A percentile compares a stretch with the other conserved stretches of the same genome.
Evolutionary conservation across 495 filamentous ascomycete species (phyloP).

Genomic region (Xylaria grammica): DNA sequence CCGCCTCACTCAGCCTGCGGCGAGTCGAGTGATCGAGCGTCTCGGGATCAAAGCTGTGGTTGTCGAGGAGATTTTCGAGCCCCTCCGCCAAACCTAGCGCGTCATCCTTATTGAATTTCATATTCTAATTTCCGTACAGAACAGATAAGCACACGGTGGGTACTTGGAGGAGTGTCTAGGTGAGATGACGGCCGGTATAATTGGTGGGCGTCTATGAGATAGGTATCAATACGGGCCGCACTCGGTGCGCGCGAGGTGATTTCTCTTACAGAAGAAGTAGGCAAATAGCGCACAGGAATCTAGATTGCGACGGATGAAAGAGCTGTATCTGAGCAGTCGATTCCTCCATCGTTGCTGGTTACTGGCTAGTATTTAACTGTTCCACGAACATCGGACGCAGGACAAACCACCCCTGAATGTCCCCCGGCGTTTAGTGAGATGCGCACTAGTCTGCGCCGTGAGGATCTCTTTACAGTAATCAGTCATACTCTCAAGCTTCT

Average conservation of each 20-base stretch:
- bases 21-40: conserved; percentile 19
- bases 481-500: background rate
- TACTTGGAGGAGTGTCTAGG: no score
- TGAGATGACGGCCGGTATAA: background rate
- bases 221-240: background rate
- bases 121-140: background rate
- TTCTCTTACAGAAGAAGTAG: background rate
- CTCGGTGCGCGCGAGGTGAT: background rate
- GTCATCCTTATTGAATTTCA: conserved; percentile 17
- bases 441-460: background rate
- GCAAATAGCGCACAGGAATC: background rate
- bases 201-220: background rate
- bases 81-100: conserved; percentile 15
- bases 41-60: conserved; percentile 15
- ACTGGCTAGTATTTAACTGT: background rate
- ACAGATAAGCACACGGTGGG: background rate
- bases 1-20: conserved; percentile 23
- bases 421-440: conserved; percentile 7
- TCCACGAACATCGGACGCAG: background rate
- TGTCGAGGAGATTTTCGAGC: conserved; percentile 17
- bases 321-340: no score
- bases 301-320: background rate
- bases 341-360: background rate
- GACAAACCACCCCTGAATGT: conserved; percentile 5
- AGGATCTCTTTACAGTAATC: conserved; percentile 17